Conservation (phyloP, 371 early-diverging fungal genomes). For the Vittaforma corneae region DNA sequence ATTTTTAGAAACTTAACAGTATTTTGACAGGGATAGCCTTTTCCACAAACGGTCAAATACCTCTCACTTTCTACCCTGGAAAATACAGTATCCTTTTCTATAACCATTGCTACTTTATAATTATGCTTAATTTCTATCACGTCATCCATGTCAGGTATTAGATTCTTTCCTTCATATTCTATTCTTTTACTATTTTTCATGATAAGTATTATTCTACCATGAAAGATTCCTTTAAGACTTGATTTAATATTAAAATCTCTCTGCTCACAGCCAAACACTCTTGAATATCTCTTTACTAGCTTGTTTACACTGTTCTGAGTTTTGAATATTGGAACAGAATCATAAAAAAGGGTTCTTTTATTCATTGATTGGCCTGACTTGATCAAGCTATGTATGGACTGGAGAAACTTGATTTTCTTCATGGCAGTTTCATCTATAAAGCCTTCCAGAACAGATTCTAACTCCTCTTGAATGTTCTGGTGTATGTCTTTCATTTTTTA, state of each 20-base stretch:
- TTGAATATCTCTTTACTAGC: constrained; percentile 26
- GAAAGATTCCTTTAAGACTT: constrained; percentile 54
- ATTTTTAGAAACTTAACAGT: constrained; percentile 46
- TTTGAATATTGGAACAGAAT: constrained; percentile 36
- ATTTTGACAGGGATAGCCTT: constrained; percentile 58
- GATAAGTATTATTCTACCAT: constrained; percentile 28
- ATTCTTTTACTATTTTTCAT: background rate
- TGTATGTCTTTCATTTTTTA: too few relatives aligned
- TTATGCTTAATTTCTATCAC: constrained; percentile 8
- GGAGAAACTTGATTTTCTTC: constrained; percentile 30
- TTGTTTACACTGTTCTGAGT: constrained; percentile 28
- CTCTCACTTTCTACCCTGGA: constrained; percentile 14
- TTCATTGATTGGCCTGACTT: constrained; percentile 17
- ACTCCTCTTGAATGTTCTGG: background rate
- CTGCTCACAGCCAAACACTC: constrained; percentile 8
- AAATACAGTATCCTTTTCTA: constrained; percentile 58
- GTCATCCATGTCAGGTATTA: constrained; percentile 54
- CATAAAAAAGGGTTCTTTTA: constrained; percentile 54
- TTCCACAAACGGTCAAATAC: constrained; percentile 49
- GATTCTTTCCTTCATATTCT: background rate
- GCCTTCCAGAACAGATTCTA: background rate
- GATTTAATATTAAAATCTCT: constrained; percentile 36
- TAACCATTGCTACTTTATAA: constrained; percentile 34
- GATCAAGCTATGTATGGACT: constrained; percentile 26
- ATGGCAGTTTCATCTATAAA: background rate